phyloP scores from a whole-genome alignment of 148 eudicot species.

The Pouteria glomerata region DNA sequence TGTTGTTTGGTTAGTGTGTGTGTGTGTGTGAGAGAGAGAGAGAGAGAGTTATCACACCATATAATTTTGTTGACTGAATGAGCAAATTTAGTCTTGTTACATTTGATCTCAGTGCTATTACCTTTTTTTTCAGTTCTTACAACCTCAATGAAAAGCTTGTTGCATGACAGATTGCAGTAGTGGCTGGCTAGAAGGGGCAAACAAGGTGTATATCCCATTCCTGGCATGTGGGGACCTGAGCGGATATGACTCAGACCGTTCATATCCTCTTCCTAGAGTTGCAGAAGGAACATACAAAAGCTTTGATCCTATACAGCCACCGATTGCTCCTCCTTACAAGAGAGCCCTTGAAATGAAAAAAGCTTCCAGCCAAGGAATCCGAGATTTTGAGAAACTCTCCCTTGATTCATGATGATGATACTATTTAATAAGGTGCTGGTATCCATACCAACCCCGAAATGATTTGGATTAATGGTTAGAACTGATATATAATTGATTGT shows the following conservation, averaged over 20 bases:
- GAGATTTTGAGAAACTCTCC: constrained; percentile 50
- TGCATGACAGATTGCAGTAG: constrained; percentile 78
- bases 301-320: constrained; percentile 94
- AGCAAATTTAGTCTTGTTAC: too few relatives aligned
- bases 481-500: not conserved
- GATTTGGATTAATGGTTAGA: not conserved
- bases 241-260: constrained; percentile 93
- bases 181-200: constrained; percentile 87
- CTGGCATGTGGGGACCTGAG: constrained; percentile 95
- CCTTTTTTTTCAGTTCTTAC: not conserved
- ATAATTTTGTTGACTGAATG: too few relatives aligned
- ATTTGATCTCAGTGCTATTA: not conserved
- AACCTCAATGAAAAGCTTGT: not conserved
- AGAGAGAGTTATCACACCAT: too few relatives aligned
- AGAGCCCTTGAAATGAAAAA: constrained; percentile 93
- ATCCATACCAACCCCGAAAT: not conserved
- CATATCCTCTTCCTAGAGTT: constrained; percentile 78
- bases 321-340: constrained; percentile 96
- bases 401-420: constrained; percentile 32
- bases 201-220: constrained; percentile 92
- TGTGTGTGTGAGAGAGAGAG: too few relatives aligned
- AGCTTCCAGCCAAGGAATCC: constrained; percentile 65
- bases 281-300: constrained; percentile 75
- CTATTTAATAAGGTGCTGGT: not conserved
- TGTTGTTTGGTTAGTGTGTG: too few relatives aligned